Conservation (phyloP, 805 yeast species). For the Starmerella floricola region DNA sequence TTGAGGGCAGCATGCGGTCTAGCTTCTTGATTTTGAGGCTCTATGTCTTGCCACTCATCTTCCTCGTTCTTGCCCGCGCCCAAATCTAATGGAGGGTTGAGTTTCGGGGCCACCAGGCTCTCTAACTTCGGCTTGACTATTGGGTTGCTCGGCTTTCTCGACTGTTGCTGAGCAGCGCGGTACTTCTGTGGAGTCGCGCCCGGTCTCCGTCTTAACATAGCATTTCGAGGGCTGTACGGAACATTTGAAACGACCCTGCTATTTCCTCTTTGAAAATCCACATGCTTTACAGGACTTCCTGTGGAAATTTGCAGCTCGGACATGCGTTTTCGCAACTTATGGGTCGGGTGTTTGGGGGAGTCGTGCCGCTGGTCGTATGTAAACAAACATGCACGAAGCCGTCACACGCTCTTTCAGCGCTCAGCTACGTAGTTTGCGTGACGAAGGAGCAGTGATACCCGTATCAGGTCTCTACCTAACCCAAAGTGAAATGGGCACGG, state of each 20-base stretch:
- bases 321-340: no score
- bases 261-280: slow-evolving; percentile 12
- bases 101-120: neutral
- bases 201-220: slow-evolving; percentile 4
- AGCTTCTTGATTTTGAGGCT: neutral
- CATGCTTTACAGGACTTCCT: slow-evolving; percentile 13
- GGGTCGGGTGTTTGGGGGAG: neutral
- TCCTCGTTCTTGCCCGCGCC: slow-evolving; percentile 6
- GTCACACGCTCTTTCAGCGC: no score
- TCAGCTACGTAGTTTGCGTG: no score
- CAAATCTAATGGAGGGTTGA: neutral
- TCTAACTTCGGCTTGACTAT: slow-evolving; percentile 1
- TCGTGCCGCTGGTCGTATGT: no score
- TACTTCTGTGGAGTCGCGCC: slow-evolving; percentile 5
- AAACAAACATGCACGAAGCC: slow-evolving; percentile 5
- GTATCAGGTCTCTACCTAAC: neutral
- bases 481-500: no score
- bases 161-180: slow-evolving; percentile 11
- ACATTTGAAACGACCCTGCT: slow-evolving; percentile 8
- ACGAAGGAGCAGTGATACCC: neutral
- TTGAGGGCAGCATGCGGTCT: no score
- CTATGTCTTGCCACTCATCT: slow-evolving; percentile 21
- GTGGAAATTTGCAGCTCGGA: neutral
- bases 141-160: slow-evolving; percentile 16
- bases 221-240: slow-evolving; percentile 5